These are phyloP conservation scores for Pythium apleroticum DNA, from an alignment of 352 stramenopile species.

Conservation along the genomic window DNA sequence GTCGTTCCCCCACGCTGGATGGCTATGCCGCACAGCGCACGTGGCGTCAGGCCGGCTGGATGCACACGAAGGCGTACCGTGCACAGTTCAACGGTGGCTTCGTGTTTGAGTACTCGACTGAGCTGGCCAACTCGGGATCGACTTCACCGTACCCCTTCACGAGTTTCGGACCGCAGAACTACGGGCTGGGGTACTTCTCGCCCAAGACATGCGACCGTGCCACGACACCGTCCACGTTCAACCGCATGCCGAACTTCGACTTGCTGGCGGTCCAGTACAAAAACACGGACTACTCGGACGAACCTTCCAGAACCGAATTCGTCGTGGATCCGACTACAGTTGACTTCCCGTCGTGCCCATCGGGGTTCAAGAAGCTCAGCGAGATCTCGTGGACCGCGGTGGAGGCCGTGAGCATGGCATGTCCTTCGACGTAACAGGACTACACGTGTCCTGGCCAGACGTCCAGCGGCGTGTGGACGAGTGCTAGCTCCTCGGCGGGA, in stretches of 20 bases:
- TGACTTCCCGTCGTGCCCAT: conserved; percentile 11
- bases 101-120: conserved; percentile 83
- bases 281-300: conserved; percentile 31
- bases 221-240: conserved; percentile 52
- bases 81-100: conserved; percentile 69
- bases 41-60: conserved; percentile 59
- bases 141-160: conserved; percentile 71
- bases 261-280: conserved; percentile 60
- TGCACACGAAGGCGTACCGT: conserved; percentile 45
- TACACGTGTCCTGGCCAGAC: conserved; percentile 41
- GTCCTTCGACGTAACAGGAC: conserved; percentile 8
- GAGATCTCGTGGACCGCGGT: conserved; percentile 15
- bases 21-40: conserved; percentile 70
- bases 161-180: conserved; percentile 71
- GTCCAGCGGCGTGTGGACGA: conserved; percentile 49
- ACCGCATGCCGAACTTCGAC: conserved; percentile 79
- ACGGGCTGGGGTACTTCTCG: conserved; percentile 85
- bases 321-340: conserved; percentile 13
- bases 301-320: conserved; percentile 37
- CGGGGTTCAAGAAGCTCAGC: conserved; percentile 15
- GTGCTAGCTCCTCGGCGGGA: neutral
- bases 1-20: conserved; percentile 53
- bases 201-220: conserved; percentile 68
- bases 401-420: conserved; percentile 12
- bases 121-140: conserved; percentile 60